phyloP scores from a whole-genome alignment of 2,329 filamentous ascomycete genomes.

The Diaporthe ilicicola region DNA sequence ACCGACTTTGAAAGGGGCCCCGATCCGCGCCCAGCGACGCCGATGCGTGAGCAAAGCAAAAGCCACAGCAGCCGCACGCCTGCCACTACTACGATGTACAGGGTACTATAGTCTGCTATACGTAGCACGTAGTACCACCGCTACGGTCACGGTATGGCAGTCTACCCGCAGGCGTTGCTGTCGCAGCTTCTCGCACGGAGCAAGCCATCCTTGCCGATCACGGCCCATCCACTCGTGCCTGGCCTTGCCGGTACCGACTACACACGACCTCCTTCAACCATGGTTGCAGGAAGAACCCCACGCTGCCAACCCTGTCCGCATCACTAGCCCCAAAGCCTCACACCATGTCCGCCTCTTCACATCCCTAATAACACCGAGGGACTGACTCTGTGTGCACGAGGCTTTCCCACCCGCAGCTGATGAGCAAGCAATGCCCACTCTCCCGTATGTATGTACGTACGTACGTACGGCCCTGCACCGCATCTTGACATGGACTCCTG shows the following conservation, averaged over 20 bases:
- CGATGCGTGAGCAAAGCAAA: conserved; percentile 13
- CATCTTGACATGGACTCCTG: conserved; percentile 12
- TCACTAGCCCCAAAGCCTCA: conserved; percentile 21
- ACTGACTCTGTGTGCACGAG: conserved; percentile 6
- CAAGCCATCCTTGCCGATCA: conserved; percentile 31
- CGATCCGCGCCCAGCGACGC: conserved; percentile 14
- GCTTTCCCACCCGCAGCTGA: not conserved
- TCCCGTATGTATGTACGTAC: too few relatives aligned
- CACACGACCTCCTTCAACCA: conserved; percentile 17
- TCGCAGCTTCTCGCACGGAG: conserved; percentile 8
- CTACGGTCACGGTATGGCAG: too few relatives aligned
- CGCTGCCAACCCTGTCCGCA: conserved; percentile 22
- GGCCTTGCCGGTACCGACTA: conserved; percentile 23
- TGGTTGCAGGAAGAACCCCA: conserved; percentile 29
- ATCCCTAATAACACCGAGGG: conserved; percentile 13
- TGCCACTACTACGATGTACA: too few relatives aligned
- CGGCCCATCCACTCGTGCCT: conserved; percentile 5
- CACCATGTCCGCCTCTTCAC: conserved; percentile 5
- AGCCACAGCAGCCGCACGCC: conserved; percentile 1
- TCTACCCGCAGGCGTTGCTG: not conserved
- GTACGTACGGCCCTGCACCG: not conserved
- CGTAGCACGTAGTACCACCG: too few relatives aligned
- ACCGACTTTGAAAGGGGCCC: not conserved
- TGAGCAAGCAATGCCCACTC: not conserved
- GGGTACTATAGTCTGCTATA: too few relatives aligned